Base-by-base conservation (phyloP, 2,329 filamentous ascomycete genomes). In the Neocatenulostroma microsporum region DNA sequence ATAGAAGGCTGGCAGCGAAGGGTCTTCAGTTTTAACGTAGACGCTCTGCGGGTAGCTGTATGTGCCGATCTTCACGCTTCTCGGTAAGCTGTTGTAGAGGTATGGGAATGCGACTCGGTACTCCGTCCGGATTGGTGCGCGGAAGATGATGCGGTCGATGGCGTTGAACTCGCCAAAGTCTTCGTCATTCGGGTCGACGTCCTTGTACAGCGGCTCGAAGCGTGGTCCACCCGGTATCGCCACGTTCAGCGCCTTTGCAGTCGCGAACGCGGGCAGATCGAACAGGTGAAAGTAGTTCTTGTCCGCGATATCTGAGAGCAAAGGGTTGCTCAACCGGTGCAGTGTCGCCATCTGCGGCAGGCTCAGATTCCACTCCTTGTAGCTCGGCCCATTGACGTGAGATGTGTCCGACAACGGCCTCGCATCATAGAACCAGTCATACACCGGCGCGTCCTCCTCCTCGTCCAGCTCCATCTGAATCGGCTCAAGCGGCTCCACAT, bases 141-240 rank as follows among this genome's bases (percentile, higher is more conserved):
- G 83, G 73, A 98, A 98, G 50, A 98, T 98, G 63, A 98, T 98
- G 50, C 93, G 85, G 56, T 98, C 91, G 53, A 98, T 98, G 21
- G 91, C 91, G 57, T 98, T 98, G 72, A 98, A 98, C 63, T 98
- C 91, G 63, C 91, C 91, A 63, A 98, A 98, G 57, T 98, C 91
- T 62, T 98, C 91, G 50, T 96, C 89, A 53, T 98, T 98, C 2
- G 91, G 91, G 60, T 98, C 88, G 43, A 98, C 88, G 53, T 98
- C 91, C 65, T 98, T 98, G 71, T 95, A 98, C 14, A 98, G 62
- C 17, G 91, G 91, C 63, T 98, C 91, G 47, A 98, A 98, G 20
- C 91, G 80, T 43, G 91, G 91, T 8, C 91, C 93, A 58, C 91
- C 91, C n/a, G 91, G 91, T 37, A 98, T 85, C 8, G 93, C 89